Evolutionary conservation across 345 rosid genomes (phyloP).

Genomic region (Rubroshorea leprosula): DNA sequence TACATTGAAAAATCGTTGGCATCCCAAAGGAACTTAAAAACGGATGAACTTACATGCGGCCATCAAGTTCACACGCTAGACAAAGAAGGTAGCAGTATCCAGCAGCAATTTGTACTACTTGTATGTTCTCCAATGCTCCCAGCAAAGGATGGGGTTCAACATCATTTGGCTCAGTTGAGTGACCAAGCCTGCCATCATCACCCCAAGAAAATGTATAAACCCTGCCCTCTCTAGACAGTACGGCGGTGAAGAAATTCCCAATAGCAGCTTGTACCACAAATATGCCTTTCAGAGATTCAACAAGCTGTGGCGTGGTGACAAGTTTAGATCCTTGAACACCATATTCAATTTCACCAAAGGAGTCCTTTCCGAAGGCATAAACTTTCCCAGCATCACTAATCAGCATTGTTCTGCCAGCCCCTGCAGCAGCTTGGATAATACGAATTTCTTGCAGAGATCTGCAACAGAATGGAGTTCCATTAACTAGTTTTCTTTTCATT

Average conservation of each 20-base stretch:
- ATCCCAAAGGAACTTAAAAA: not conserved
- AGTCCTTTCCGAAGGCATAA: constrained; percentile 80
- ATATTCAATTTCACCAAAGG: constrained; percentile 58
- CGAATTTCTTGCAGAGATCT: constrained; percentile 91
- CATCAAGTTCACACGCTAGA: constrained; percentile 79
- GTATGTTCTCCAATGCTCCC: constrained; percentile 84
- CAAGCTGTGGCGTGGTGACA: constrained; percentile 65
- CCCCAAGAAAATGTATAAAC: constrained; percentile 98
- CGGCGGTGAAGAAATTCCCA: constrained; percentile 88
- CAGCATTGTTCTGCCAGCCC: constrained; percentile 87
- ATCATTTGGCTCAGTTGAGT: constrained; percentile 66
- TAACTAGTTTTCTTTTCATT: constrained; percentile 29
- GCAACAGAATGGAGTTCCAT: constrained; percentile 55
- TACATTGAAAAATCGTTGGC: too few relatives aligned
- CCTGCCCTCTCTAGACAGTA: constrained; percentile 87
- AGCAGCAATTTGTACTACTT: constrained; percentile 86
- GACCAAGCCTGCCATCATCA: constrained; percentile 68
- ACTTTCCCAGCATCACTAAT: constrained; percentile 88
- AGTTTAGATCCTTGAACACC: constrained; percentile 55
- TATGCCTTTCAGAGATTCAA: constrained; percentile 72
- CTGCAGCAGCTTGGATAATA: constrained; percentile 87
- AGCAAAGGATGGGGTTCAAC: constrained; percentile 72
- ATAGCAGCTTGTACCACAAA: constrained; percentile 91
- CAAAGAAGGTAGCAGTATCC: constrained; percentile 97
- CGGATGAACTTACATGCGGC: constrained; percentile 64